Evolutionary conservation across 768 basidiomycete species (phyloP), one percentile per base, ranked within the genome.

Genomic region (Tephrocybe sp.): DNA sequence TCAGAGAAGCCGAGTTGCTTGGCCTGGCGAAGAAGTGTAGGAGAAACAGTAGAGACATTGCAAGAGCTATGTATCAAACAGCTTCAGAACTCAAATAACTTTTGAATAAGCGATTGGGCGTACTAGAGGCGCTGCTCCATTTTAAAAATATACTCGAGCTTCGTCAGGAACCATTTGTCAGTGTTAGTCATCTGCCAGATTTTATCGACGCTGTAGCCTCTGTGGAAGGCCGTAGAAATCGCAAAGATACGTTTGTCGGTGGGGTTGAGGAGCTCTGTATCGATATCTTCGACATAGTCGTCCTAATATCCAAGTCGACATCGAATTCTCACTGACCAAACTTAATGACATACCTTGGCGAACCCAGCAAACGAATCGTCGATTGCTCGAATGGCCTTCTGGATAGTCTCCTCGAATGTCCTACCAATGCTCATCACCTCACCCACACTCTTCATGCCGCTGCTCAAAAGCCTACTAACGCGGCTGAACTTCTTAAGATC

Each of bases 351-450:
- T 47, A 75, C 92, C 77, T 90, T 86, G 2, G 89, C 83, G 69
- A 99, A 99, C 1, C 97, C 97, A 60, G 80, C 67, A 67, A 97
- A 99, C 55, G 86, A 87, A 61, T 97, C 95, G 64, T 98, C 97
- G 58, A 99, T 97, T 3, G 93, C 88, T 27, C 95, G 77, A 54
- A 98, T 95, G 3, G 95, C 97, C 72, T 99, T 98, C 68, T 98
- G 95, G 48, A 98, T 87, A 1, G 94, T 97, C 75, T 99, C 95
- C 67, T 98, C 95, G 62, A 99, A 99, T 4, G 94, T 97, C 59
- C 95, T 77, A 12, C 95, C 95, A 57, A 99, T 98, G 58, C 91
- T 92, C 97, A 99, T 99, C 49, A 99, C 95, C 69, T 99, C 95
- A 22, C 95, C 95, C 7, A 99, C 95, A 60, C 90, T 93, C 79